Evolutionary conservation across 148 eudicot genomes (phyloP), one percentile per base, ranked within the genome.

Genomic region (Vaccinium myrtillus): DNA sequence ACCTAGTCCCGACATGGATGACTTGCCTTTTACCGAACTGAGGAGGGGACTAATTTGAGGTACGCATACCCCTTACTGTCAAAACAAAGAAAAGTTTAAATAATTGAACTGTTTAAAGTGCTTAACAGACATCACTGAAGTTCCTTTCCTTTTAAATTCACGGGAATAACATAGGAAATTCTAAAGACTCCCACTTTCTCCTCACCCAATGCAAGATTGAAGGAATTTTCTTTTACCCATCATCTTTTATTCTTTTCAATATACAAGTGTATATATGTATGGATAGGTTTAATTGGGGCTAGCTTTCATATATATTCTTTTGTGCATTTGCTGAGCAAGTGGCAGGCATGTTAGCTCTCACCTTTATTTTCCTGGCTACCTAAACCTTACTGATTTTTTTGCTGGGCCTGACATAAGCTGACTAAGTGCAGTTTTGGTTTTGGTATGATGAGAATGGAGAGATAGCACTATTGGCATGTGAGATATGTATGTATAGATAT

Each of bases 121-220:
- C 79, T 90, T 61, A 78, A 87, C 90, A 89, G 87, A 23, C 82
- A 86, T 88, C 82, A 85, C 80, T 75, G 67, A 86, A 54, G 76
- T 77, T 51, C 36, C 86, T 83, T 86, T 80, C 69, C 69, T 65
- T 76, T 78, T 39, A 79, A 77, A 78, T 86, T 77, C 71, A 59
- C 53, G 75, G 27, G 76, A 84, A 81, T 51, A 59, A 32, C 76
- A 74, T 46, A 83, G 53, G 50, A 70, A 83, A 86, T 56, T 83
- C 86, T 61, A 67, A 58, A 75, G 39, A 55, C 39, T 76, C 71
- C 19, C 73, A 48, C 70, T 69, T 53, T 81, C 82, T 81, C 58
- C 85, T 50, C 77, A 85, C 81, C 89, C 86, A 89, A 87, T 70
- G 92, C 90, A 90, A 93, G 93, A 92, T 91, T 89, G 87, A 90